Evolutionary conservation across 2,329 filamentous ascomycete genomes (phyloP), one percentile per base, ranked within the genome.

Genomic region (Fusarium virguliforme): DNA sequence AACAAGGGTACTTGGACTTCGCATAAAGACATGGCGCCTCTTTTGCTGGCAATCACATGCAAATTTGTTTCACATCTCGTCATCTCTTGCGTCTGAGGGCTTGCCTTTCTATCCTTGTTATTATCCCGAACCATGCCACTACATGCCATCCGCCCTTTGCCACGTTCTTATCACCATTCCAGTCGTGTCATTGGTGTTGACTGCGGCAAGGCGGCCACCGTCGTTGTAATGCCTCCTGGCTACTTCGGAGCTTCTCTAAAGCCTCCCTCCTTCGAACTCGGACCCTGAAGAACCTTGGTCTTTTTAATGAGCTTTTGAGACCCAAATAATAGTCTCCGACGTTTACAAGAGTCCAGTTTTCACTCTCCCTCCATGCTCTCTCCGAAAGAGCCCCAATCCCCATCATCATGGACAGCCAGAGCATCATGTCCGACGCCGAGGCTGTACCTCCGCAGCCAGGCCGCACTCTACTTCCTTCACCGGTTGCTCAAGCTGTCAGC

Each of bases 401-500:
- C 57, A 58, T 55, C 64, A 18, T n/a, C 64, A 76, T 76, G 74
- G 67, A 74, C 38, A 77, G 54, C 53, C 26, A 62, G 35, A 68
- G 63, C 57, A 51, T 64, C 35, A 41, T 61, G 50, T 69, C 68
- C 32, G 54, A 35, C 55, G 35, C 65, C 48, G 68, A 73, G 46
- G 66, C 67, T 24, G 62, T 60, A 32, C 65, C 68, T 46, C 74
- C 75, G 6, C 74, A 74, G 18, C 76, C 75, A 3, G 75, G 76
- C 12, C 79, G 77, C 55, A 90, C 88, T 10, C 83, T 92, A 18
- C 84, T 92, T 0, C 90, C 90, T 1, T 74, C 79, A 2, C 83
- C 88, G 1, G 78, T 91, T 51, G 90, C 90, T 35, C 87, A 85
- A 57, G 85, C 85, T 30, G 84, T 92, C 60, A 90, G 88, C 71